Base-by-base conservation (phyloP, 2,329 filamentous ascomycete species). In the Amylocarpus encephaloides region DNA sequence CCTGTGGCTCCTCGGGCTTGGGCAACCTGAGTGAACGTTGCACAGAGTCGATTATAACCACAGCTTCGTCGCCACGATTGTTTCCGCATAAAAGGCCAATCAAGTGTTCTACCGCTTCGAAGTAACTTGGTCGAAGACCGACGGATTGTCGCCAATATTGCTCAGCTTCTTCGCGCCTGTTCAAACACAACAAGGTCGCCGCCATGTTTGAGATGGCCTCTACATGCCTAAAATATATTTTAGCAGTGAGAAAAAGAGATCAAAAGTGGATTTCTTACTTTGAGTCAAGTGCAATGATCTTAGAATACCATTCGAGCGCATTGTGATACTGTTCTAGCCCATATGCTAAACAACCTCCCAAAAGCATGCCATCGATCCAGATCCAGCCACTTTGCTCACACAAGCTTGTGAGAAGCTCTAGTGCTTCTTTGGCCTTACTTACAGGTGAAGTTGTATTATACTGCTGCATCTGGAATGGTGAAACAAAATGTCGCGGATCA, bases 121-220 rank as follows among this genome's bases (percentile, higher is more conserved):
- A 86, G 68, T 95, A 94, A 64, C 83, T 86, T 0, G 93, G 93
- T 7, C 88, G 83, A 50, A 88, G 73, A 63, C 83, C 86, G 22
- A 97, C 82, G n/a, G 90, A 90, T 53, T 79, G 81, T 57, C 85
- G 74, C 93, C 93, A 98, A 63, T 90, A 79, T 51, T 82, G 77
- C 64, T 95, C 85, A 6, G 93, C 93, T 63, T 97, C 92, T 43
- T 85, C 78, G 51, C 85, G 85, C 52, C 86, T 83, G 53, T 88
- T 83, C 9, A 97, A 77, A 50, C 90, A 90, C 59, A 95, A 83
- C 19, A 95, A 73, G 1, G 92, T 90, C 18, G 92, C 92, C 18
- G 92, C 93, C 53, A 94, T 80, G 66, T 97, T 97, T 18, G 92
- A 95, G 39, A 93, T 85, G 18, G 92, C 90, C 71, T 98, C 93